Base-by-base conservation (phyloP, 176 grass and related monocot genomes). In the Carex pumila region DNA sequence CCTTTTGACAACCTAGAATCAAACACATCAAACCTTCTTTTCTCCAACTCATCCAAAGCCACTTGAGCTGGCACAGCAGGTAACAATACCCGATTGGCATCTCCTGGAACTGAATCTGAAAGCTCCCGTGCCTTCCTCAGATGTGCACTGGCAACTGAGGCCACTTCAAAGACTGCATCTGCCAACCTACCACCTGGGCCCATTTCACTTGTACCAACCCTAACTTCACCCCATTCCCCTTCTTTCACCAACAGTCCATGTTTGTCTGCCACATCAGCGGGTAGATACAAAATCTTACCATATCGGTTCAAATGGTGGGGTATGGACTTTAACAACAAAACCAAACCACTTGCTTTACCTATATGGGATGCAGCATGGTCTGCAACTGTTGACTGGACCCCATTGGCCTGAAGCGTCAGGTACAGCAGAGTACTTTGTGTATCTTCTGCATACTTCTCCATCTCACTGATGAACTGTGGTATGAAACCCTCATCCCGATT, bases 401-500 rank as follows among this genome's bases (percentile, higher is more conserved):
- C 95, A 55, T 82, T 92, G 3, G 92, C 89, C 78, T 98, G 92
- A 75, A 98, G 52, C 3, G 88, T 98, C 86, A 87, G 65, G 82
- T 98, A 98, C 22, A 98, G 86, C 43, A 98, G 89, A 50, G 90
- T 94, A 39, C 92, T 94, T 31, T 89, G 89, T 19, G 95, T 98
- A 84, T 98, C 92, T 32, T 98, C 95, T 11, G 92, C 89, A 29
- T 98, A 98, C 79, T 74, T 91, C 89, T 98, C 95, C 86, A 98
- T 62, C 67, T 94, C 92, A 3, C 84, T 17, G 29, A 81, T 22
- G 1, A 84, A 88, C 85, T 87, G 86, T 0, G 89, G 91, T 61
- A 94, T 86, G 25, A 57, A 65, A 68, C 70, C 66, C 1, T 93
- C 91, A 0, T 93, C 95, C 22, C 55, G 84, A 81, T 91, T 98